A percentile compares a stretch with the other conserved stretches of the same genome.
Conservation (phyloP, 768 basidiomycete species). For the Trametes maxima region DNA sequence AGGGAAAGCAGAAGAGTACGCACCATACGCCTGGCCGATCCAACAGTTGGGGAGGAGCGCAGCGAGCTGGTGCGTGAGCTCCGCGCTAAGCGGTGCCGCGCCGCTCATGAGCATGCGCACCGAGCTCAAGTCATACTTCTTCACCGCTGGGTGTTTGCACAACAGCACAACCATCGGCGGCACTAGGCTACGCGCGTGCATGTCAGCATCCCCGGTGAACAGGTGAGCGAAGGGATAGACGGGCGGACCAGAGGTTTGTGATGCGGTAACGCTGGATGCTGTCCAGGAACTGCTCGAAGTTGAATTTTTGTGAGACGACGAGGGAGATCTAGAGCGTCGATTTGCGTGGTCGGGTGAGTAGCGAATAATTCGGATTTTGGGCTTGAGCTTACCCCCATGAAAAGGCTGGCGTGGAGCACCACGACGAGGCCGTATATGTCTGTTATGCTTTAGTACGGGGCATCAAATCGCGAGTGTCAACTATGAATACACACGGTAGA, state of each 20-base stretch:
- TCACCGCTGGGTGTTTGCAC: conserved; percentile 45
- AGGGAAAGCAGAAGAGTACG: conserved; percentile 4
- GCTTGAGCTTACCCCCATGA: conserved; percentile 29
- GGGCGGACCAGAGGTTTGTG: conserved; percentile 35
- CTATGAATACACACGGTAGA: conserved; percentile 32
- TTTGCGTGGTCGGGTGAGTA: neutral
- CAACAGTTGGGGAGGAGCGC: conserved; percentile 49
- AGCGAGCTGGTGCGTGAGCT: conserved; percentile 49
- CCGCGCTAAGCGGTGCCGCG: conserved; percentile 59
- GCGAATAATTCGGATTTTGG: neutral
- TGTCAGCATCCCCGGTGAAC: neutral
- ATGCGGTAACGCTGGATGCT: conserved; percentile 40
- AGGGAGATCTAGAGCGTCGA: conserved; percentile 27
- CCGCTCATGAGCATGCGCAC: conserved; percentile 44
- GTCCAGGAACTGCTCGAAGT: conserved; percentile 34
- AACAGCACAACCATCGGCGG: conserved; percentile 40
- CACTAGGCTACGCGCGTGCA: conserved; percentile 29
- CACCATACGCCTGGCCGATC: conserved; percentile 68
- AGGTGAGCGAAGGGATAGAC: too few species aligned
- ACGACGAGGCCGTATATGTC: conserved; percentile 47
- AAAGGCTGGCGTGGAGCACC: conserved; percentile 33
- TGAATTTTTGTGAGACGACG: conserved; percentile 39
- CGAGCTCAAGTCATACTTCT: conserved; percentile 44
- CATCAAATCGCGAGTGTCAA: too few species aligned
- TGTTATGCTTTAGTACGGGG: conserved; percentile 23